A percentile compares a stretch with the other conserved stretches of the same genome.
phyloP scores from a whole-genome alignment of 2,329 filamentous ascomycete species.

The Arthrobotrys sphaeroides region DNA sequence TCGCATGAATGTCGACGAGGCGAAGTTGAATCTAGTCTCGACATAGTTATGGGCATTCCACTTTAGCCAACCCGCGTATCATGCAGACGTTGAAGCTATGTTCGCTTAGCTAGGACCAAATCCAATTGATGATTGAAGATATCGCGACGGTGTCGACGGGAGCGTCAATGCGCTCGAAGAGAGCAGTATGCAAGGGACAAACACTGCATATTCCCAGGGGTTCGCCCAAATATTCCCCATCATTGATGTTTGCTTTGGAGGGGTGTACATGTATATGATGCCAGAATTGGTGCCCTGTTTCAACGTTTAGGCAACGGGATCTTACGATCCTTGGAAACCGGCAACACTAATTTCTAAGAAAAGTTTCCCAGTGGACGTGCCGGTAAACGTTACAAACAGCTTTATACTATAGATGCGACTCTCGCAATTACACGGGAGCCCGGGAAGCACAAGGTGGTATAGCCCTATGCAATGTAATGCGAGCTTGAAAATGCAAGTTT shows the following conservation, averaged over 20 bases:
- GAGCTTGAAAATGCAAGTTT: conserved; percentile 11
- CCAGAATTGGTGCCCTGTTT: conserved; percentile 1
- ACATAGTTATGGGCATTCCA: background rate
- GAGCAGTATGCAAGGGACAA: conserved; percentile 18
- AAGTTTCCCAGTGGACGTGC: background rate
- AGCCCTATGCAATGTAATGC: conserved; percentile 20
- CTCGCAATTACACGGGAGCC: background rate
- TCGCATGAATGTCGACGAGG: conserved; percentile 10
- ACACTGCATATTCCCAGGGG: conserved; percentile 16
- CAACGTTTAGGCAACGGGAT: conserved; percentile 10
- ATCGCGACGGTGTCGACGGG: background rate
- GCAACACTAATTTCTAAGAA: background rate
- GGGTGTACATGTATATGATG: background rate
- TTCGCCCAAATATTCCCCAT: conserved; percentile 20
- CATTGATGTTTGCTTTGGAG: background rate
- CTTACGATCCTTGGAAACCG: conserved; percentile 13
- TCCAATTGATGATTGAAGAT: background rate
- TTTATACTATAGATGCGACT: background rate
- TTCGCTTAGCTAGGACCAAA: background rate
- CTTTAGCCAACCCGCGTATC: conserved; percentile 5
- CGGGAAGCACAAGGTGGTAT: background rate
- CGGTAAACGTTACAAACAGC: background rate
- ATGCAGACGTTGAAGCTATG: background rate
- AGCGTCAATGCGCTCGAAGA: conserved; percentile 15
- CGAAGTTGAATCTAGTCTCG: conserved; percentile 2